phyloP scores from a whole-genome alignment of 2,329 filamentous ascomycete species.

The Aspergillus novoparasiticus region DNA sequence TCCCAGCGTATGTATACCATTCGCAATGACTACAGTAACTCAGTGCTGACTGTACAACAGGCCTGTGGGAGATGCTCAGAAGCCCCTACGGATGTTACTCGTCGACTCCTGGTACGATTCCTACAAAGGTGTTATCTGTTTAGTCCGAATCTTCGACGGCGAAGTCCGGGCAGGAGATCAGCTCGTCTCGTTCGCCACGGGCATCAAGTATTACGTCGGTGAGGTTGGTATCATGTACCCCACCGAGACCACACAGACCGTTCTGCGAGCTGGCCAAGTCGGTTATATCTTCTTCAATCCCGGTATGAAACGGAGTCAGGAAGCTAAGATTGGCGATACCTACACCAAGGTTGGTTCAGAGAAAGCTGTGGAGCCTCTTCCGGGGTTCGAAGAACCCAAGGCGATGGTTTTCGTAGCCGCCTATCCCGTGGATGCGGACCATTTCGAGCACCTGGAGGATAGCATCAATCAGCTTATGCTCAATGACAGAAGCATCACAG shows the following conservation, averaged over 20 bases:
- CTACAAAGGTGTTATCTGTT: slow-evolving; percentile 88
- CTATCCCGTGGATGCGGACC: slow-evolving; percentile 87
- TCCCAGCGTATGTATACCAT: slow-evolving; percentile 63
- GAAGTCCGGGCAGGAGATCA: slow-evolving; percentile 79
- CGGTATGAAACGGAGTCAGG: slow-evolving; percentile 94
- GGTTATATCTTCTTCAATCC: slow-evolving; percentile 98
- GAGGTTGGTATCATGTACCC: slow-evolving; percentile 98
- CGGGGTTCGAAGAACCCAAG: slow-evolving; percentile 95
- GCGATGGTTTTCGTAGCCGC: slow-evolving; percentile 99
- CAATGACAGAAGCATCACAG: slow-evolving; percentile 91
- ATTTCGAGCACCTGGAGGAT: slow-evolving; percentile 85
- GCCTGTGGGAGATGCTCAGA: slow-evolving; percentile 71
- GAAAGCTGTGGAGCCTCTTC: slow-evolving; percentile 74
- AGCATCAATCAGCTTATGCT: slow-evolving; percentile 92
- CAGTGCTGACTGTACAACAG: slow-evolving; percentile 32
- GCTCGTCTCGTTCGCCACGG: slow-evolving; percentile 84
- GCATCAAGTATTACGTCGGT: slow-evolving; percentile 86
- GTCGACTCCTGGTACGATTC: slow-evolving; percentile 99
- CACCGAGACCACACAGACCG: slow-evolving; percentile 75
- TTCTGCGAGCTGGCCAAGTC: slow-evolving; percentile 86
- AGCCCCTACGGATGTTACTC: slow-evolving; percentile 79
- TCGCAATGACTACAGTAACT: not conserved
- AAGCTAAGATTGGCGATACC: slow-evolving; percentile 94
- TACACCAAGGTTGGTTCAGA: slow-evolving; percentile 82
- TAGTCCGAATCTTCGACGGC: slow-evolving; percentile 91